These are phyloP conservation scores for Teunomyces funiuensis DNA, from an alignment of 805 yeast genomes.

Conservation along the genomic window DNA sequence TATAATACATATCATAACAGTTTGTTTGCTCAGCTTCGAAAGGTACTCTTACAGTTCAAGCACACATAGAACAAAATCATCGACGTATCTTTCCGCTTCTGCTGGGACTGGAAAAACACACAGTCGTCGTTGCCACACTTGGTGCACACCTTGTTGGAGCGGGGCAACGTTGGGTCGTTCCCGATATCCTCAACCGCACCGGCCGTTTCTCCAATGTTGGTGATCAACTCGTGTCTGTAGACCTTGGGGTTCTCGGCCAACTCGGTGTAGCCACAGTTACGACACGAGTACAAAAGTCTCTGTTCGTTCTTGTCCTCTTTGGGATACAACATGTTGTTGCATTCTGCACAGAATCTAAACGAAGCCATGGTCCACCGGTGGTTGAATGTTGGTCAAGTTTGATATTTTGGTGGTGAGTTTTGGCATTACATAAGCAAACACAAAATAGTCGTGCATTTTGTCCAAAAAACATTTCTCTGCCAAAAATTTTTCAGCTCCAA, in stretches of 20 bases:
- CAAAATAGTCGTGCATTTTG: background rate
- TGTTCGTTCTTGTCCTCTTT: conserved; percentile 84
- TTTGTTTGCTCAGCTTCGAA: conserved; percentile 28
- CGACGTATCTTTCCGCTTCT: conserved; percentile 89
- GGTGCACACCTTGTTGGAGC: conserved; percentile 93
- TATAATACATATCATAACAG: background rate
- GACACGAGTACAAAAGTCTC: conserved; percentile 82
- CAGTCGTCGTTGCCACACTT: conserved; percentile 83
- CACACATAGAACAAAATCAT: conserved; percentile 96
- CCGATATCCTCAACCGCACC: conserved; percentile 97
- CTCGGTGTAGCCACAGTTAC: conserved; percentile 93
- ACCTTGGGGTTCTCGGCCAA: conserved; percentile 85
- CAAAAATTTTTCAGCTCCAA: conserved; percentile 9
- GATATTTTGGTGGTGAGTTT: background rate
- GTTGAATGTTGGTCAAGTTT: background rate
- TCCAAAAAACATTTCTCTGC: background rate
- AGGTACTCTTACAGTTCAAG: conserved; percentile 78
- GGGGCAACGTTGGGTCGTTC: conserved; percentile 94
- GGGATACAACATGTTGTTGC: conserved; percentile 98
- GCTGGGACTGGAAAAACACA: conserved; percentile 96
- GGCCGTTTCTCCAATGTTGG: conserved; percentile 92
- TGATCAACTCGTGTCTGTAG: conserved; percentile 86
- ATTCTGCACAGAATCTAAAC: conserved; percentile 92
- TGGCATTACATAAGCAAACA: background rate
- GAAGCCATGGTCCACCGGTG: conserved; percentile 68